Base-by-base conservation (phyloP, 306 rosid genomes). In the Echinosophora koreensis region DNA sequence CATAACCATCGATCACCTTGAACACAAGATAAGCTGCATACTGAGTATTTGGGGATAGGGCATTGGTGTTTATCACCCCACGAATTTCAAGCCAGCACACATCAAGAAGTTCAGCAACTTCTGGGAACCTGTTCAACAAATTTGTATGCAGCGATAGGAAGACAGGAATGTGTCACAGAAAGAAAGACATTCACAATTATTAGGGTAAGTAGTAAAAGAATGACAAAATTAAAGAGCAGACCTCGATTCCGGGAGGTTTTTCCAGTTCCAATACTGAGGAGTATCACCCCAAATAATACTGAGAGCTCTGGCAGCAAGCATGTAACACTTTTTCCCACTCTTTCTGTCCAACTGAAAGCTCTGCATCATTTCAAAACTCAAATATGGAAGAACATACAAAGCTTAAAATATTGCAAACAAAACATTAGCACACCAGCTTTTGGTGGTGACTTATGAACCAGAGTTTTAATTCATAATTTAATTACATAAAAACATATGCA, bases 21-120 rank as follows among this genome's bases (percentile, higher is more conserved):
- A 87, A 90, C 56, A 89, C 90, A 8, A 90, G 78, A 70, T 81
- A 83, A n/a, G 88, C 90, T 17, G 90, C 75, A 69, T 88, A 90
- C 8, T 38, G n/a, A 4, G 92, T 90, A 13, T 72, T 28, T 16
- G 89, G 81, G 30, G 97, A 90, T 50, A 92, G 37, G 68, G 65
- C 79, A 14, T 50, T 10, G 4, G 75, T 73, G 5, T 64, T 87
- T 10, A 90, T 78, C 83, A n/a, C 78, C 69, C 96, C 96, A 2
- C 80, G 77, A 69, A 92, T 82, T 74, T 87, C 94, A 47, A 92
- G 78, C 92, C 90, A 90, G 11, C 92, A 90, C 56, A 92, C 96
- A 2, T 11, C 2, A 9, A 12, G 9, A 47, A 92, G 94, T 79
- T 70, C 73, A 1, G 87, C 96, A 51, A 87, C 86, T 81, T 90